Conservation (phyloP, 2,329 filamentous ascomycete species). For the Fusarium lyarnte region DNA sequence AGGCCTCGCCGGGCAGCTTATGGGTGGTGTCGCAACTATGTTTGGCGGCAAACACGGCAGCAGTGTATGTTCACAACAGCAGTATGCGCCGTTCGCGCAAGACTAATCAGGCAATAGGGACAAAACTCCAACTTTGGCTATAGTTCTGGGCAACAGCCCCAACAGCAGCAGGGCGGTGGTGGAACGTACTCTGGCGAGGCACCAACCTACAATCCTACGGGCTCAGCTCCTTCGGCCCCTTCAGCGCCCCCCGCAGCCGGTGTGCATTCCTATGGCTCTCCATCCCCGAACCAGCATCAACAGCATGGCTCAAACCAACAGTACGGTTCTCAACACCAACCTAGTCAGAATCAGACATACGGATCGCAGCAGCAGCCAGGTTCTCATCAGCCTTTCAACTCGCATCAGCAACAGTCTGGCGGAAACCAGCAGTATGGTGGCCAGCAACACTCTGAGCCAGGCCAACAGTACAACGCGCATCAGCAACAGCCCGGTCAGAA, state of each 20-base stretch:
- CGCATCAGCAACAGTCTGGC: slow-evolving; percentile 39
- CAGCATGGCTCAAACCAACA: slow-evolving; percentile 24
- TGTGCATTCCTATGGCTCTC: slow-evolving; percentile 43
- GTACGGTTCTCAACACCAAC: slow-evolving; percentile 19
- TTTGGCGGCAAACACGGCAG: slow-evolving; percentile 58
- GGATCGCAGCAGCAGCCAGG: slow-evolving; percentile 35
- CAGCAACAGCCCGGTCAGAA: slow-evolving; percentile 34
- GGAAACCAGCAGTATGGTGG: slow-evolving; percentile 32
- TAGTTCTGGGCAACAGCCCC: slow-evolving; percentile 58
- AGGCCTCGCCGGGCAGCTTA: slow-evolving; percentile 62
- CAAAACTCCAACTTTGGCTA: slow-evolving; percentile 68
- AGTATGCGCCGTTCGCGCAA: neutral
- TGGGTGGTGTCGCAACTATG: slow-evolving; percentile 66
- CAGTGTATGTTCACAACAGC: slow-evolving; percentile 43
- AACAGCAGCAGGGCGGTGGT: slow-evolving; percentile 7
- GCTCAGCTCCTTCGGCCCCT: slow-evolving; percentile 41
- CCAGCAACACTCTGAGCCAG: slow-evolving; percentile 34
- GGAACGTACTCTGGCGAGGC: slow-evolving; percentile 67
- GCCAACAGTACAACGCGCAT: slow-evolving; percentile 28
- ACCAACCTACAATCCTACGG: slow-evolving; percentile 57
- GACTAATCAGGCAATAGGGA: slow-evolving; percentile 48
- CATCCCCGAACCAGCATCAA: slow-evolving; percentile 44
- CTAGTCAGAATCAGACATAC: slow-evolving; percentile 8
- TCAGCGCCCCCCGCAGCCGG: slow-evolving; percentile 40
- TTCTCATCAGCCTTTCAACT: slow-evolving; percentile 14